Evolutionary conservation across 768 basidiomycete genomes (phyloP), one percentile per base, ranked within the genome.

Genomic region (Boletus pseudopeckii): DNA sequence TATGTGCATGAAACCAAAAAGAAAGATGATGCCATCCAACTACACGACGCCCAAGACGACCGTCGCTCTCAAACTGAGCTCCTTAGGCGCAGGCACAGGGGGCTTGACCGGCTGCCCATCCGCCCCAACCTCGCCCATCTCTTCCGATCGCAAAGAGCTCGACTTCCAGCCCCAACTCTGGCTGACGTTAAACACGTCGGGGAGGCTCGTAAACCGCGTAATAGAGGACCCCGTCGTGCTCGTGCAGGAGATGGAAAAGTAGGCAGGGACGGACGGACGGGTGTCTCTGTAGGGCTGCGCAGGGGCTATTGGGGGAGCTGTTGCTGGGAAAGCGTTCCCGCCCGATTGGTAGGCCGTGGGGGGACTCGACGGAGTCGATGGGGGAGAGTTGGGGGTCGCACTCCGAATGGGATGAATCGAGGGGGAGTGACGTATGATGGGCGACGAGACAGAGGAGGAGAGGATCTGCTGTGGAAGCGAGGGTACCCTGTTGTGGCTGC

Each of bases 141-240:
- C 82, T 49, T 83, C 80, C 18, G 75, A 77, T 15, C 77, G 66
- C 46, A 85, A 64, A 18, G 80, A 79, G 53, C 77, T 78, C 49
- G 78, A 80, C 73, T 92, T 93, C 93, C 93, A 95, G 0, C 93
- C 94, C 94, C 92, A 96, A 57, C 88, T 91, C 75, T 94, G 91
- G 55, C 84, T 84, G 42, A 92, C 77, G 28, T 85, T 78, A 66
- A 97, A 96, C 41, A 81, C 77, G 64, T 97, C 94, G 1, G 94
- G 94, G 4, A 86, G 81, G 58, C 90, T 93, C 45, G 85, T 81
- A 67, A 96, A 96, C 37, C 85, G 78, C 48, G 90, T 93, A 64
- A 92, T 77, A 30, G 85, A 85, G 7, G 90, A 83, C 3, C 94
- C 92, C 7, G 87, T 85, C 17, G 85, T 83, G 53, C 84, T 90